Evolutionary conservation across 1,284 basidiomycete species (phyloP), one percentile per base, ranked within the genome.

Genomic region (Macrocystidia cucumis): DNA sequence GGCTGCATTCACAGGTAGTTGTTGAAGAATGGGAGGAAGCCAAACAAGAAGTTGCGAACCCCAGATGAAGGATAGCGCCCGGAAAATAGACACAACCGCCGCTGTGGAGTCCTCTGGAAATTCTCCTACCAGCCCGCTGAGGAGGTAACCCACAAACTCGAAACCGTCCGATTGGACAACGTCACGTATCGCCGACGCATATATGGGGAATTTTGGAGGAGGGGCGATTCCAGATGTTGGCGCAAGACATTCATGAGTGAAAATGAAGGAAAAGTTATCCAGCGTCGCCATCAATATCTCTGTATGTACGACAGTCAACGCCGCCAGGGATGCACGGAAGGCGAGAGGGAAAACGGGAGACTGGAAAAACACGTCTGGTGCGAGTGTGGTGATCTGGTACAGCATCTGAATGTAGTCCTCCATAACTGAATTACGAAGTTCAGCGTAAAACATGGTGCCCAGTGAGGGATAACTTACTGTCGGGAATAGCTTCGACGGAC

Each of bases 331-430:
- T 32, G 82, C 77, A 32, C 77, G 76, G 59, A 95, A 82, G 4
- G 84, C 81, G 32, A 78, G 55, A 2, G 84, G 73, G 52, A 96
- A 85, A 7, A 77, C 71, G 2, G 79, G 63, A 2, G 87, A 87
- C 33, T 79, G 64, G 60, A 93, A 82, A 44, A 92, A 75, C 24
- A 89, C 63, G 39, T 86, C 74, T 1, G 93, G 90, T 1, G 75
- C 65, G 44, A 71, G 64, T 34, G 81, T 72, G 28, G 84, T 57
- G 50, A 91, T 67, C 43, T 83, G 78, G 39, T 83, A 57, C 22
- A 91, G 66, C 55, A 92, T 73, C 48, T 91, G 90, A 35, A 92
- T 58, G 49, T 95, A 98, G 56, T 99, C 96, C 56, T 98, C 96
- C 49, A 99, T 65, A 22, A 97, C 96, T 96, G 50, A 5, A 43